phyloP scores from a whole-genome alignment of 148 eudicot genomes.

The Agrostemma githago region DNA sequence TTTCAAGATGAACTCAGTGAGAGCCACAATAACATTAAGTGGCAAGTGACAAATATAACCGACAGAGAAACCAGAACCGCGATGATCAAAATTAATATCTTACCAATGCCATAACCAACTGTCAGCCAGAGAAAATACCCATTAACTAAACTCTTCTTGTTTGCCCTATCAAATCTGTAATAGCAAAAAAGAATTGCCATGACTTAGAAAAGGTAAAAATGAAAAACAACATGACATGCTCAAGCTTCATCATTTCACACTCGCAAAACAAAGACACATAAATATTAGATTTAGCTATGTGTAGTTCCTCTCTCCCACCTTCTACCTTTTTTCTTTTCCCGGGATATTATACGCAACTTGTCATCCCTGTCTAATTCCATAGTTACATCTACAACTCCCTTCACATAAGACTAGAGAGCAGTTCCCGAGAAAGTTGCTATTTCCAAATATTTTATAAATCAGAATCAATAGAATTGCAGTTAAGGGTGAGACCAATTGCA shows the following conservation, averaged over 20 bases:
- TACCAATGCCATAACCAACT: slow-evolving; percentile 69
- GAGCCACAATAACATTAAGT: background rate
- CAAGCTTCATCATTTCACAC: background rate
- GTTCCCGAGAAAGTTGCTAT: background rate
- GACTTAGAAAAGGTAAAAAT: background rate
- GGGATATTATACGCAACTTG: background rate
- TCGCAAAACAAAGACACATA: background rate
- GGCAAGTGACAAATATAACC: background rate
- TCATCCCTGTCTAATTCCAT: background rate
- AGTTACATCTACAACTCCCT: background rate
- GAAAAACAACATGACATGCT: background rate
- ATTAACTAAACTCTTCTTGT: slow-evolving; percentile 39
- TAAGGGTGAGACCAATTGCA: background rate
- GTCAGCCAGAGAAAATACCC: slow-evolving; percentile 75
- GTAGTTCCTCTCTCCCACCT: background rate
- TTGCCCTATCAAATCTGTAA: slow-evolving; percentile 59
- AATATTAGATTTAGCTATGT: background rate
- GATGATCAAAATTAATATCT: slow-evolving; percentile 21
- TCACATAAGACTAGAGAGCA: background rate
- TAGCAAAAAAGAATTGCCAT: slow-evolving; percentile 5
- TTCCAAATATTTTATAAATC: background rate
- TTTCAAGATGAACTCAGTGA: background rate
- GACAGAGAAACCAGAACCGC: background rate
- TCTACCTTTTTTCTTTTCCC: background rate
- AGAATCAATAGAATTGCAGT: background rate